phyloP scores from a whole-genome alignment of 139 green algal species.

The Haematococcus sp. region DNA sequence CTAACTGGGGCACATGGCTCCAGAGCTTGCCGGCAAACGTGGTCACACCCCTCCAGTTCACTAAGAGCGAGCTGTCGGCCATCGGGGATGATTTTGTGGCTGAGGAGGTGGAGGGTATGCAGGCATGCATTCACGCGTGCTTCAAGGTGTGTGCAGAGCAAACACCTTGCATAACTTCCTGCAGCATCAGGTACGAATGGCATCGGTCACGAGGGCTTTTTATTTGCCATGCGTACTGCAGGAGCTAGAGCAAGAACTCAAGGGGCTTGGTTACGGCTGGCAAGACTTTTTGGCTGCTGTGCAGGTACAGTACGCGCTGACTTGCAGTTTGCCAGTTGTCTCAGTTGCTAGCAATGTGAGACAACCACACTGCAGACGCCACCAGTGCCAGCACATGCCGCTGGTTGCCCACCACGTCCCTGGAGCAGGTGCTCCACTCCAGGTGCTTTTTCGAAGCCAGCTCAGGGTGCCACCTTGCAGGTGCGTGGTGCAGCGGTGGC shows the following conservation, averaged over 20 bases:
- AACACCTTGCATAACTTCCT: too few species aligned
- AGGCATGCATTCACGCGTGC: constrained; percentile 18
- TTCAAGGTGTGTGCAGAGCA: constrained; percentile 10
- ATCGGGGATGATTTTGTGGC: constrained; percentile 8
- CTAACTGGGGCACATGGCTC: constrained; percentile 18
- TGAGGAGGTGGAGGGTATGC: constrained; percentile 22
- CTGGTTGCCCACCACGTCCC: background rate
- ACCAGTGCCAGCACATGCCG: too few species aligned
- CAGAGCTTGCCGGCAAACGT: constrained; percentile 1
- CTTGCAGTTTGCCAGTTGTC: too few species aligned
- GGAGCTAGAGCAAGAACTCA: constrained; percentile 22
- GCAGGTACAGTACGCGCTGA: too few species aligned
- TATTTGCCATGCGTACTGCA: too few species aligned
- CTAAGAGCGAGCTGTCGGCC: constrained; percentile 1
- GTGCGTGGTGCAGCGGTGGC: background rate
- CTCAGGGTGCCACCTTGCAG: constrained; percentile 26
- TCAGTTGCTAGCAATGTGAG: background rate
- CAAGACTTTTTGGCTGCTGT: constrained; percentile 41
- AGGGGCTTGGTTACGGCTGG: constrained; percentile 23
- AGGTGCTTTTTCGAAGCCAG: constrained; percentile 45
- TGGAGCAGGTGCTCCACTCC: constrained; percentile 43
- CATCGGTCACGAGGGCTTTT: too few species aligned
- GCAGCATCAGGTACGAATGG: too few species aligned
- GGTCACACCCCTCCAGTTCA: constrained; percentile 26
- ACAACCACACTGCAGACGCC: too few species aligned